These are phyloP conservation scores for Nicotiana paniculata DNA, from an alignment of 257 asterid species.

Conservation along the genomic window DNA sequence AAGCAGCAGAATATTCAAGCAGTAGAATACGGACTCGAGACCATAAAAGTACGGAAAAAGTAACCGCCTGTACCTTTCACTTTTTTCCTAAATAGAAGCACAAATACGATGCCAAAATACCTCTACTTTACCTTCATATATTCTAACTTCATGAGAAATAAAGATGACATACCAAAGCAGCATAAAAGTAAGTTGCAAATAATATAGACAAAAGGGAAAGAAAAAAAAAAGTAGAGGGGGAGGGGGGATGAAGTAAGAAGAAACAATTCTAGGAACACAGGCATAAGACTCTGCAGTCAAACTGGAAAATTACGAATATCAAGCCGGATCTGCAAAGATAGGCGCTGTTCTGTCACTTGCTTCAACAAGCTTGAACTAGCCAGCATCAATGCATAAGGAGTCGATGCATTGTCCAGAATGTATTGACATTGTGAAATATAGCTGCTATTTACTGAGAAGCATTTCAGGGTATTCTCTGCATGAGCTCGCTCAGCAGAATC, in stretches of 20 bases:
- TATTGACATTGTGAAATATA: slow-evolving; percentile 97
- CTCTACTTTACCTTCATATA: background rate
- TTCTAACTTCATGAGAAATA: background rate
- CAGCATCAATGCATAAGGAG: slow-evolving; percentile 98
- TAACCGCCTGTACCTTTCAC: background rate
- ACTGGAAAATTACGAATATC: slow-evolving; percentile 81
- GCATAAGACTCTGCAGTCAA: slow-evolving; percentile 15
- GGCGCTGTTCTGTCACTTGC: slow-evolving; percentile 97
- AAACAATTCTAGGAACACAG: background rate
- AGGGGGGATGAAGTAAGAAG: background rate
- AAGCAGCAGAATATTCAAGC: background rate
- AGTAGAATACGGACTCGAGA: background rate
- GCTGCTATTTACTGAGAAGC: slow-evolving; percentile 85
- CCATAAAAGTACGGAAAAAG: background rate
- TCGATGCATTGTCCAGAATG: slow-evolving; percentile 93
- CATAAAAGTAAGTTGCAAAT: background rate
- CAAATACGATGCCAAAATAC: background rate
- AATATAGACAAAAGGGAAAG: background rate
- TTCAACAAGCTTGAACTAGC: slow-evolving; percentile 99
- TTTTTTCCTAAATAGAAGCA: background rate
- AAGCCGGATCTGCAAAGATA: slow-evolving; percentile 94
- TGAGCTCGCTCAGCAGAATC: slow-evolving; percentile 94
- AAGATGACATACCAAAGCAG: background rate
- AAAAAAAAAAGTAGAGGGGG: background rate
- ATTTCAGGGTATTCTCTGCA: slow-evolving; percentile 95